phyloP scores from a whole-genome alignment of 345 rosid genomes.

The Turnera subulata region DNA sequence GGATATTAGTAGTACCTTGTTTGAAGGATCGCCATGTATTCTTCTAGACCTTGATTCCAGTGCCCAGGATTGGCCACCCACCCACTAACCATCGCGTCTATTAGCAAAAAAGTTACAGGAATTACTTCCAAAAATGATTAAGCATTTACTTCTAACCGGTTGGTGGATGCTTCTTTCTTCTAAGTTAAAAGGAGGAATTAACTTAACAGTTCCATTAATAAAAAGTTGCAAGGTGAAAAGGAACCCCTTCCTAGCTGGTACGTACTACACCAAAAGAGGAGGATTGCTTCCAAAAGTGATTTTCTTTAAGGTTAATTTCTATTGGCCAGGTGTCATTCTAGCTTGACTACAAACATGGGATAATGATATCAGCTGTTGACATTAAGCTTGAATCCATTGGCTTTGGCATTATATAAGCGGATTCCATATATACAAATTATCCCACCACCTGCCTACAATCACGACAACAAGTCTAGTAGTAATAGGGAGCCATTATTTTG shows the following conservation, averaged over 20 bases:
- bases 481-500: too few relatives aligned
- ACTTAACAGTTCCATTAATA: not conserved
- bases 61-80: too few relatives aligned
- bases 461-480: too few relatives aligned
- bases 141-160: too few relatives aligned
- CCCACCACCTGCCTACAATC: constrained; percentile 4
- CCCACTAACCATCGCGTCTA: too few relatives aligned
- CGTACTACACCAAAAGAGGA: constrained; percentile 24
- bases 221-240: constrained; percentile 21
- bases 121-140: not conserved
- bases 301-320: constrained; percentile 12
- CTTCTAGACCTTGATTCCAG: too few relatives aligned
- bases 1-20: too few relatives aligned
- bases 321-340: constrained; percentile 61
- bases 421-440: constrained; percentile 1
- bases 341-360: constrained; percentile 39
- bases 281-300: constrained; percentile 31
- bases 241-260: not conserved
- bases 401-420: constrained; percentile 25
- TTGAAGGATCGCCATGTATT: too few relatives aligned
- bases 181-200: too few relatives aligned
- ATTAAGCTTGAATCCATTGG: constrained; percentile 15
- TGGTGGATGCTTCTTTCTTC: not conserved
- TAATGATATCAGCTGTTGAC: constrained; percentile 58
- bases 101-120: not conserved